Conservation (phyloP, 108 stramenopile species). For the Skeletonema grethae region DNA sequence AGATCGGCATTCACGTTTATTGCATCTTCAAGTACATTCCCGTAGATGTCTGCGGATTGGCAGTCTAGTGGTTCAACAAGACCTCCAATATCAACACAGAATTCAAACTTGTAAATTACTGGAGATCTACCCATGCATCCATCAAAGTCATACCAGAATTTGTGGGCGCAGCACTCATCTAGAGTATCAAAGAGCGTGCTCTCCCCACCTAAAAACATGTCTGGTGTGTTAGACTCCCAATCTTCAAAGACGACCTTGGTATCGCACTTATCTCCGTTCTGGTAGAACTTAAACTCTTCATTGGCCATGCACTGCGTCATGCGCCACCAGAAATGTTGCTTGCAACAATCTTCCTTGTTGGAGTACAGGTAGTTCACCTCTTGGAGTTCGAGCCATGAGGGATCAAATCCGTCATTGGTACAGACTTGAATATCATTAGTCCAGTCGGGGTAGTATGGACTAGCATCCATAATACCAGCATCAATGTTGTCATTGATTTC, state of each 20-base stretch:
- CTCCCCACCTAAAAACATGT: background rate
- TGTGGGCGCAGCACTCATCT: background rate
- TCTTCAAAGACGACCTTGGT: slow-evolving; percentile 7
- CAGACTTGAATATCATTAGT: slow-evolving; percentile 21
- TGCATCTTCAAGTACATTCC: slow-evolving; percentile 22
- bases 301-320: slow-evolving; percentile 12
- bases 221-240: slow-evolving; percentile 4
- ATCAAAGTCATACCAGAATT: slow-evolving; percentile 7
- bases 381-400: slow-evolving; percentile 32
- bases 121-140: slow-evolving; percentile 2
- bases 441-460: slow-evolving; percentile 47
- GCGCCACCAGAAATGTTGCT: slow-evolving; percentile 5
- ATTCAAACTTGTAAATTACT: slow-evolving; percentile 7
- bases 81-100: background rate
- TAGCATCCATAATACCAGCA: slow-evolving; percentile 47
- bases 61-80: background rate
- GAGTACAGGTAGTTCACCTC: slow-evolving; percentile 33
- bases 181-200: slow-evolving; percentile 7
- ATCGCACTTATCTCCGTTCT: background rate
- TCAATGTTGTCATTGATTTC: slow-evolving; percentile 35
- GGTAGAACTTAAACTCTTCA: background rate
- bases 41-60: slow-evolving; percentile 20
- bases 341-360: slow-evolving; percentile 1
- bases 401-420: slow-evolving; percentile 34
- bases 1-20: slow-evolving; percentile 14